Conservation (phyloP, 78 protist species). For the Guillardia theta region DNA sequence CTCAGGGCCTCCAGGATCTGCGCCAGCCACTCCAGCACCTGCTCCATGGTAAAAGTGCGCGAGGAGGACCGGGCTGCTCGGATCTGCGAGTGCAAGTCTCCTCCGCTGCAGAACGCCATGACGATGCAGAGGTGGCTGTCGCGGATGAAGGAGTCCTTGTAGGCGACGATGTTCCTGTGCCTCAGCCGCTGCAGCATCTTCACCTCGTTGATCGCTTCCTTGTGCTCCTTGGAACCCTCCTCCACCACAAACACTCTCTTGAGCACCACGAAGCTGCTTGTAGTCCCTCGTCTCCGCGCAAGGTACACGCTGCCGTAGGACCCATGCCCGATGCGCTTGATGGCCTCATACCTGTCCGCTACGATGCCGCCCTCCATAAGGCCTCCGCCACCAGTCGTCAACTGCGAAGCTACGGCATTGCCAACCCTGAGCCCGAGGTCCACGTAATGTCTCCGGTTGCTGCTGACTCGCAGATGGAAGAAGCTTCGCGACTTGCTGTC, state of each 20-base stretch:
- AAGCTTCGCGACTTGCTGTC: no score
- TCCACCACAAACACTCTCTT: not conserved
- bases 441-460: no score
- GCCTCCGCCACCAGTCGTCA: no score
- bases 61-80: not conserved
- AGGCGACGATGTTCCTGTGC: conserved; percentile 13
- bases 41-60: not conserved
- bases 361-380: not conserved
- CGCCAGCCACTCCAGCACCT: not conserved
- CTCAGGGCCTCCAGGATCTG: not conserved
- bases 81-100: not conserved
- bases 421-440: no score
- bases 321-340: conserved; percentile 17
- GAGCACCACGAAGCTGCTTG: not conserved
- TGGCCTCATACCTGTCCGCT: not conserved
- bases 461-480: no score
- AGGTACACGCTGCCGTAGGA: not conserved
- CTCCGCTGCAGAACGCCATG: conserved; percentile 6
- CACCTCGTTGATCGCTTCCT: not conserved
- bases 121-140: conserved; percentile 6
- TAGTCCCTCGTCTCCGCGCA: not conserved
- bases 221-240: not conserved
- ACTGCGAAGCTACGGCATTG: no score
- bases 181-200: not conserved
- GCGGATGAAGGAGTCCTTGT: not conserved